Conservation (phyloP, 257 asterid species). For the Fraxinus anomala region DNA sequence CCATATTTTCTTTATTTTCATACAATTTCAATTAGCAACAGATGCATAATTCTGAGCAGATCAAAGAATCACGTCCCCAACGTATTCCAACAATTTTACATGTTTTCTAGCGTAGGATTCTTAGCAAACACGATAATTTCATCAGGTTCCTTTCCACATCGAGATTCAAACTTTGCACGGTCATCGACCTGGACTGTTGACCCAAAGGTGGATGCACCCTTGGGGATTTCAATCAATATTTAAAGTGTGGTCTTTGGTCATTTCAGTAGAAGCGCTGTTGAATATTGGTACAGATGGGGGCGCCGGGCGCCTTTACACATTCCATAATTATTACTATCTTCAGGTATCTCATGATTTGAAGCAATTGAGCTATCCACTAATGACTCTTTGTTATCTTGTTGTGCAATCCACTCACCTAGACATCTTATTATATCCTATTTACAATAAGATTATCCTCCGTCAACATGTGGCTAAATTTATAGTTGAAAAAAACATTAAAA, state of each 20-base stretch:
- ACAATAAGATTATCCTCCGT: too few relatives aligned
- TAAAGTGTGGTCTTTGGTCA: slow-evolving; percentile 30
- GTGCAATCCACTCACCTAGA: slow-evolving; percentile 21
- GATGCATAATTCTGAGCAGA: too few relatives aligned
- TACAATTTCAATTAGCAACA: too few relatives aligned
- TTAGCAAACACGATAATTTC: slow-evolving; percentile 16
- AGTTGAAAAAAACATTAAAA: too few relatives aligned
- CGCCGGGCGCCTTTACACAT: slow-evolving; percentile 3
- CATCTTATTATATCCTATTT: too few relatives aligned
- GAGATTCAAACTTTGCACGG: slow-evolving; percentile 27
- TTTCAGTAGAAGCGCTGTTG: slow-evolving; percentile 26
- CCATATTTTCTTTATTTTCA: too few relatives aligned
- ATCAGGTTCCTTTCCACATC: slow-evolving; percentile 23
- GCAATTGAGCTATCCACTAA: slow-evolving; percentile 30
- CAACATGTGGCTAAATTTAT: too few relatives aligned
- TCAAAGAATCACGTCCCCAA: too few relatives aligned
- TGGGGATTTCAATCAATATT: slow-evolving; percentile 9
- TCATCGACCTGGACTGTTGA: slow-evolving; percentile 28
- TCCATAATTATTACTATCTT: slow-evolving; percentile 22
- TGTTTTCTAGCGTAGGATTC: slow-evolving; percentile 16
- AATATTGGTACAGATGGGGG: neutral
- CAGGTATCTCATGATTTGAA: slow-evolving; percentile 32
- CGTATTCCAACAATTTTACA: too few relatives aligned
- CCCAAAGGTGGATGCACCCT: slow-evolving; percentile 27
- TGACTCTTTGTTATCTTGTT: slow-evolving; percentile 26